Evolutionary conservation across 805 yeast genomes (phyloP), one percentile per base, ranked within the genome.

Genomic region (Kluyveromyces lactis): DNA sequence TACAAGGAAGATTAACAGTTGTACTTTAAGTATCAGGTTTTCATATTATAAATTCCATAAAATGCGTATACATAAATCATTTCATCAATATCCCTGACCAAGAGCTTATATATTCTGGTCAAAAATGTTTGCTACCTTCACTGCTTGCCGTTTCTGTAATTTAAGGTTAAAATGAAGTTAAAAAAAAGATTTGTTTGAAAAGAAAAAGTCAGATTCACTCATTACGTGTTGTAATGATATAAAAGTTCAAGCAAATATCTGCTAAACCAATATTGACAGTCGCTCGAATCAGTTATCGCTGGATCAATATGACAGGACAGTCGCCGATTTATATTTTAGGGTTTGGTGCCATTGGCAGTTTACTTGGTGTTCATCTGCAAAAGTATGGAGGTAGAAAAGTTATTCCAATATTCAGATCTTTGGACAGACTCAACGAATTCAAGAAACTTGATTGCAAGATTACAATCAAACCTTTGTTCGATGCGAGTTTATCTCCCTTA

Each of bases 271-370:
- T n/a, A n/a, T n/a, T n/a, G n/a, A n/a, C n/a, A n/a, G n/a, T n/a
- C n/a, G n/a, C n/a, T n/a, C n/a, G n/a, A n/a, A n/a, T n/a, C n/a
- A n/a, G n/a, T n/a, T n/a, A n/a, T n/a, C n/a, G n/a, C n/a, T n/a
- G n/a, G n/a, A 21, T 6, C 24, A 9, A 6, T 6, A 21, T 21
- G 24, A 21, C 24, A 21, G 24, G 6, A 9, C 9, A 21, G 6
- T 9, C 24, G 9, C 9, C 44, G 12, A 52, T 61, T 16, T 60
- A 58, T 40, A 44, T 60, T 3, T 32, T 61, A 18, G 66, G 66
- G 3, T 44, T 61, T 26, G 64, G 66, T 26, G 48, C 66, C 40
- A 60, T 61, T 55, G 66, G 66, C 2, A 49, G 58, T 26, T 42
- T 60, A 16, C 33, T 58, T 7, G 58, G 62, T 2, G 48, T 48